phyloP scores from a whole-genome alignment of 371 early-diverging fungal genomes.

The Saksenaea vasiformis region DNA sequence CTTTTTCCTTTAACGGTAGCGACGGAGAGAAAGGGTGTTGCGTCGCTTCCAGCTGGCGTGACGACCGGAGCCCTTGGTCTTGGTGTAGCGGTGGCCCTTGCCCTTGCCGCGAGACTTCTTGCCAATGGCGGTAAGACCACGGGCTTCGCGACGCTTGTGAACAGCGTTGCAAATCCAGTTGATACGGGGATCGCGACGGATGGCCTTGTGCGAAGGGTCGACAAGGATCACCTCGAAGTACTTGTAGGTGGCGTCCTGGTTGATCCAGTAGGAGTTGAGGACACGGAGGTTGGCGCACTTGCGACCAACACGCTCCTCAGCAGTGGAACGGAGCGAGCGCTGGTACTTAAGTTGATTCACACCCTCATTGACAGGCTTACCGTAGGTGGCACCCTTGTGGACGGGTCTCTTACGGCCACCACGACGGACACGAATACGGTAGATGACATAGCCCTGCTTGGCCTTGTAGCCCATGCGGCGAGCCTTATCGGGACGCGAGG shows the following conservation, averaged over 20 bases:
- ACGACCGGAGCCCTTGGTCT: slow-evolving; percentile 49
- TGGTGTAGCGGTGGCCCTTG: slow-evolving; percentile 97
- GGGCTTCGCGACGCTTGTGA: slow-evolving; percentile 98
- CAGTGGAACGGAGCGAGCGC: slow-evolving; percentile 90
- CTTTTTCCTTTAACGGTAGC: slow-evolving; percentile 65
- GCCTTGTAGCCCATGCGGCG: slow-evolving; percentile 99
- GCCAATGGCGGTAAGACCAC: slow-evolving; percentile 97
- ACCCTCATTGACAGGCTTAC: slow-evolving; percentile 98
- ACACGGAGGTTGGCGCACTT: slow-evolving; percentile 95
- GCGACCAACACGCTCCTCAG: slow-evolving; percentile 98
- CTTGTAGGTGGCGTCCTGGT: slow-evolving; percentile 98
- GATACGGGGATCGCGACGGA: slow-evolving; percentile 98
- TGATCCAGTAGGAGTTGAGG: slow-evolving; percentile 99
- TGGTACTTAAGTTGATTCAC: slow-evolving; percentile 97
- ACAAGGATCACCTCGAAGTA: slow-evolving; percentile 99
- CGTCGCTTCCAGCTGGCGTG: slow-evolving; percentile 61
- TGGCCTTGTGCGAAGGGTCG: slow-evolving; percentile 96
- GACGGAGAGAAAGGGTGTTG: slow-evolving; percentile 76
- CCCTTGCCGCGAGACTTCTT: slow-evolving; percentile 98
- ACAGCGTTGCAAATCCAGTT: slow-evolving; percentile 98
- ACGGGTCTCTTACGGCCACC: slow-evolving; percentile 97
- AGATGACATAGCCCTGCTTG: slow-evolving; percentile 98
- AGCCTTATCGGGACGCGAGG: slow-evolving; percentile 99
- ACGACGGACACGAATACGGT: slow-evolving; percentile 98
- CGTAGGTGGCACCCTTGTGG: slow-evolving; percentile 97